Base-by-base conservation (phyloP, 768 basidiomycete species). In the Antrodiella citrinella region DNA sequence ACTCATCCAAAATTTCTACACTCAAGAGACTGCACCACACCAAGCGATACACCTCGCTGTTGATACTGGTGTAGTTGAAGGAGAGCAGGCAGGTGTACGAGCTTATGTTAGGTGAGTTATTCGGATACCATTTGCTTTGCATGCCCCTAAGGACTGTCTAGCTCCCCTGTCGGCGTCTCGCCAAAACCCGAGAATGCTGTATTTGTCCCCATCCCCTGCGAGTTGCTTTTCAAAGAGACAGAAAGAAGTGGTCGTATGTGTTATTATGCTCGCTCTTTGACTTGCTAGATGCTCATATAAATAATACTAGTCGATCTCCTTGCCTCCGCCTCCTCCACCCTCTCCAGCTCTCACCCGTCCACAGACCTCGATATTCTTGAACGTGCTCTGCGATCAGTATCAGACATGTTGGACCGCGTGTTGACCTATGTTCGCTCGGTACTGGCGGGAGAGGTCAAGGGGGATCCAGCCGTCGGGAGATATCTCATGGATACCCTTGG, bases 1-100 rank as follows among this genome's bases (percentile, higher is more conserved):
- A 10, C 78, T 98, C 57, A 94, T 98, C 63, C 95, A 97, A 75
- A 92, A 94, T 69, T 96, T 96, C 72, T 98, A 96, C 68, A 82
- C 89, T 38, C 84, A 89, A 75, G 92, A 97, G 68, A 91, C 91
- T 4, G 74, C 81, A 0, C 89, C 92, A 2, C 81, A 86, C 64
- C 90, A 84, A 25, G 92, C 95, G 2, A 80, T 98, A 44, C 93
- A 97, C 65, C 74, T 98, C 49, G 84, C 92, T 3, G 72, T 98
- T 30, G 90, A 95, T 68, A 94, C 93, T 7, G 86, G 89, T 18
- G 73, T 82, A 3, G 82, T 84, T 54, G 76, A 69, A 45, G 75
- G 75, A 10, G 65, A 72, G 46, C 64, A 74, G 44, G 78, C 92
- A 4, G 86, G 91, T 41, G 84, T 95, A 2, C 85, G 84, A 64